These are phyloP conservation scores for Oehlia diaphana DNA, from an alignment of 192 early-diverging fungal genomes.

Conservation along the genomic window DNA sequence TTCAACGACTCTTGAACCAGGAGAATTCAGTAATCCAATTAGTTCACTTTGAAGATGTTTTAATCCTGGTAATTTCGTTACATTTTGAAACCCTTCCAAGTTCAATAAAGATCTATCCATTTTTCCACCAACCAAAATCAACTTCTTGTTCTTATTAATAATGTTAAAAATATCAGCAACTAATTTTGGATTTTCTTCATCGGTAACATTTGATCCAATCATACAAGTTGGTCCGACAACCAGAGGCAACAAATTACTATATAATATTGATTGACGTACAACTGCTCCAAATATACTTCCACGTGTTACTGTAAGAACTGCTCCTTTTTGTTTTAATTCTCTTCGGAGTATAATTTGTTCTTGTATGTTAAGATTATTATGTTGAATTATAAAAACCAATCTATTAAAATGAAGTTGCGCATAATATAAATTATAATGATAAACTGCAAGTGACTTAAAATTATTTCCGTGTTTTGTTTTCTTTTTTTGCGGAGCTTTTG, in stretches of 20 bases:
- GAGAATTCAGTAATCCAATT: constrained; percentile 47
- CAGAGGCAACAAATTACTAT: constrained; percentile 50
- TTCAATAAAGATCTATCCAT: constrained; percentile 54
- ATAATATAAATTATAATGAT: constrained; percentile 48
- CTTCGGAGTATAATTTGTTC: constrained; percentile 53
- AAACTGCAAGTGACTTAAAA: constrained; percentile 50
- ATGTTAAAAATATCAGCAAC: constrained; percentile 42
- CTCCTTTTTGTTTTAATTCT: constrained; percentile 37
- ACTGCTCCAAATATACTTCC: constrained; percentile 49
- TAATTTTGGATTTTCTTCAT: constrained; percentile 42
- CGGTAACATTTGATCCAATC: constrained; percentile 44
- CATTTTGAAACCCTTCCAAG: constrained; percentile 46
- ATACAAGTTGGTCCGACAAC: constrained; percentile 54
- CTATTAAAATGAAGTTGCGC: constrained; percentile 48
- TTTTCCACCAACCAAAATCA: constrained; percentile 57
- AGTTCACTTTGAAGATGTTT: constrained; percentile 47
- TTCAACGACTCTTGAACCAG: constrained; percentile 44
- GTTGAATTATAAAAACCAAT: constrained; percentile 54
- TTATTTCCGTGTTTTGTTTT: constrained; percentile 43
- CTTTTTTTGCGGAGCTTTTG: constrained; percentile 30
- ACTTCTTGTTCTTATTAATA: constrained; percentile 54
- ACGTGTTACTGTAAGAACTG: constrained; percentile 48
- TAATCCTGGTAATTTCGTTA: constrained; percentile 50
- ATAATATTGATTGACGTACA: constrained; percentile 42
- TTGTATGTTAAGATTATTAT: constrained; percentile 60